These are phyloP conservation scores for Centella asiatica DNA, from an alignment of 129 eudicot genomes.

Conservation along the genomic window DNA sequence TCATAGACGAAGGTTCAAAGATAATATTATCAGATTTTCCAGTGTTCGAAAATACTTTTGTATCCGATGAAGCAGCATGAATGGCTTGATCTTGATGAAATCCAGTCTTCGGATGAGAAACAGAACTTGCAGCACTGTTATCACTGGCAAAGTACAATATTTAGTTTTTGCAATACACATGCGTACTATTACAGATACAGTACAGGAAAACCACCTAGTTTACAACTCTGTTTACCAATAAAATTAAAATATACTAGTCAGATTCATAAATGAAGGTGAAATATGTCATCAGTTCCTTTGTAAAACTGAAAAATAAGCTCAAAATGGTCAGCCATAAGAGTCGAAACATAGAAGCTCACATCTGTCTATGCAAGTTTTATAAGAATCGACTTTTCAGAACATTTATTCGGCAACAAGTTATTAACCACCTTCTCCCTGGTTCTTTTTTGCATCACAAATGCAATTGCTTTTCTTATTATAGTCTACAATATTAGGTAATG, in stretches of 20 bases:
- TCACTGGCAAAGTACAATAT: conserved; percentile 35
- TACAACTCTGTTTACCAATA: neutral
- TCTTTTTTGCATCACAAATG: neutral
- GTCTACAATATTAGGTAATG: too few species aligned
- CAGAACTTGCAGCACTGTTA: conserved; percentile 26
- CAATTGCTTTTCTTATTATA: too few species aligned
- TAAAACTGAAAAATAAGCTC: neutral
- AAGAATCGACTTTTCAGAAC: neutral
- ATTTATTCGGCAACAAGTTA: neutral
- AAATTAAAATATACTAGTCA: neutral
- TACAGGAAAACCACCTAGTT: neutral
- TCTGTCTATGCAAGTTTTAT: neutral
- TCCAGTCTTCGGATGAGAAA: conserved; percentile 27
- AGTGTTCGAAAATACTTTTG: conserved; percentile 14
- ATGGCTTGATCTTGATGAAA: conserved; percentile 39
- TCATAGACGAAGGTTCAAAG: conserved; percentile 36
- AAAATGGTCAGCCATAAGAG: neutral
- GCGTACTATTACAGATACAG: neutral
- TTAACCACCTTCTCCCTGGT: neutral
- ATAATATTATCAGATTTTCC: conserved; percentile 35
- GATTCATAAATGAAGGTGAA: neutral
- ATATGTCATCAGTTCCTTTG: neutral
- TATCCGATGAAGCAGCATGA: conserved; percentile 18
- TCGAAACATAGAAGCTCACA: neutral
- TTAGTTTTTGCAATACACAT: neutral